A percentile compares a stretch with the other conserved stretches of the same genome.
phyloP scores from a whole-genome alignment of 2,329 filamentous ascomycete species.

The Nothomitra cinnamomea region DNA sequence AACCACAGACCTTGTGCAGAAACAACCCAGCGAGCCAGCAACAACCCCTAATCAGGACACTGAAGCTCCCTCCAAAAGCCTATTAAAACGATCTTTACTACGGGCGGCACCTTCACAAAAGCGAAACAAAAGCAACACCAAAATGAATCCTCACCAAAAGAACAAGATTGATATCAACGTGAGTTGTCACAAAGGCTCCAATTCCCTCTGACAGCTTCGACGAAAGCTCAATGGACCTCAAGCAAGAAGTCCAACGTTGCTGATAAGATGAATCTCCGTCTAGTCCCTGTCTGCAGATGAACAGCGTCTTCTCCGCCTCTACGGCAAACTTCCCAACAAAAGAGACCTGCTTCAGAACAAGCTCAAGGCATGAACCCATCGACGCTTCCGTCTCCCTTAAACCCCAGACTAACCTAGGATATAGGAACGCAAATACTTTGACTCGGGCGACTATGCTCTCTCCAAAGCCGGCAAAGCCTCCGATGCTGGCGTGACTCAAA shows the following conservation, averaged over 20 bases:
- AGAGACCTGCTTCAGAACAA: constrained; percentile 96
- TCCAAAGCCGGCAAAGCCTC: constrained; percentile 95
- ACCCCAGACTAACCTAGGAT: not conserved
- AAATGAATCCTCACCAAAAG: constrained; percentile 93
- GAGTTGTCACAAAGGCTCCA: constrained; percentile 25
- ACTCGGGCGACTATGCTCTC: constrained; percentile 90
- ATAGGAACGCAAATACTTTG: constrained; percentile 92
- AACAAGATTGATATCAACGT: constrained; percentile 97
- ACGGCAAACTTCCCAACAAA: constrained; percentile 93
- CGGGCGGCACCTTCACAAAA: not conserved
- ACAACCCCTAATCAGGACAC: not conserved
- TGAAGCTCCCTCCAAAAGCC: not conserved
- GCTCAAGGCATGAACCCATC: constrained; percentile 46
- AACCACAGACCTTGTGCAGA: too few species aligned
- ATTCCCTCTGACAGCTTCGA: not conserved
- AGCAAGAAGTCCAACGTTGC: not conserved
- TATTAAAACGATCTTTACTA: not conserved
- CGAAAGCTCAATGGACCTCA: not conserved
- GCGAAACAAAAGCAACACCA: constrained; percentile 14
- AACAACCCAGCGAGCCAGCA: too few species aligned
- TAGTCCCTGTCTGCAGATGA: constrained; percentile 87
- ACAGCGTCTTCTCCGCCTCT: constrained; percentile 89
- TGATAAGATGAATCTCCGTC: constrained; percentile 12
- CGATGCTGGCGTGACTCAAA: constrained; percentile 79
- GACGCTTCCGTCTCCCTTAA: constrained; percentile 2